Conservation (phyloP, 2,329 filamentous ascomycete species). For the Zarea fungicola region DNA sequence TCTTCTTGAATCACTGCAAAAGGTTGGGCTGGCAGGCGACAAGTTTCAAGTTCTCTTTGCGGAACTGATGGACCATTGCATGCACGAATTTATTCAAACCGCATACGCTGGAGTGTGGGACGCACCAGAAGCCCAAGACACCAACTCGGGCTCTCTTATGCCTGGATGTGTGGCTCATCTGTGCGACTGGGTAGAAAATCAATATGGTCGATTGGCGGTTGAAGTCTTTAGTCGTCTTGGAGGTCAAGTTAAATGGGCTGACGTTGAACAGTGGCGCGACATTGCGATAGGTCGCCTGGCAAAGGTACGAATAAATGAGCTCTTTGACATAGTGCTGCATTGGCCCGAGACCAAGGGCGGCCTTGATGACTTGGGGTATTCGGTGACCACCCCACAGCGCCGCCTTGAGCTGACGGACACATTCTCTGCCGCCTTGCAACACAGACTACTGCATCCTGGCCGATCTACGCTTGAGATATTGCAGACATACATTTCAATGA, state of each 20-base stretch:
- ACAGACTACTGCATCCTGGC: slow-evolving; percentile 67
- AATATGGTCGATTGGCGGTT: slow-evolving; percentile 59
- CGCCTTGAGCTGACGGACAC: slow-evolving; percentile 65
- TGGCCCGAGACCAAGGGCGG: slow-evolving; percentile 70
- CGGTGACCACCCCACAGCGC: slow-evolving; percentile 62
- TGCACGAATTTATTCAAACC: slow-evolving; percentile 57
- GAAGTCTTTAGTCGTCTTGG: slow-evolving; percentile 51
- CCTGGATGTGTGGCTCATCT: slow-evolving; percentile 56
- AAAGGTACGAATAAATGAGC: slow-evolving; percentile 60
- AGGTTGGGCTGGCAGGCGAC: slow-evolving; percentile 64
- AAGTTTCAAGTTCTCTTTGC: slow-evolving; percentile 67
- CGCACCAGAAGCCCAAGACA: slow-evolving; percentile 19
- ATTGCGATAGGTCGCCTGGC: slow-evolving; percentile 65
- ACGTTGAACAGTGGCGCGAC: slow-evolving; percentile 65
- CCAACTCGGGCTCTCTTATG: slow-evolving; percentile 25
- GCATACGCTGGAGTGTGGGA: slow-evolving; percentile 61
- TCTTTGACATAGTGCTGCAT: slow-evolving; percentile 73
- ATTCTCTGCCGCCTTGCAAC: slow-evolving; percentile 62
- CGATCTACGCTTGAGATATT: slow-evolving; percentile 71
- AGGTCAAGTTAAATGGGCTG: slow-evolving; percentile 42
- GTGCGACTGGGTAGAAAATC: slow-evolving; percentile 62
- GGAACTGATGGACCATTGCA: slow-evolving; percentile 61
- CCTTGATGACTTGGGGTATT: slow-evolving; percentile 67
- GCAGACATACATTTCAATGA: slow-evolving; percentile 73
- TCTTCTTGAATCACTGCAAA: slow-evolving; percentile 54